Evolutionary conservation across 345 rosid genomes (phyloP).

Genomic region (Salix dunnii): DNA sequence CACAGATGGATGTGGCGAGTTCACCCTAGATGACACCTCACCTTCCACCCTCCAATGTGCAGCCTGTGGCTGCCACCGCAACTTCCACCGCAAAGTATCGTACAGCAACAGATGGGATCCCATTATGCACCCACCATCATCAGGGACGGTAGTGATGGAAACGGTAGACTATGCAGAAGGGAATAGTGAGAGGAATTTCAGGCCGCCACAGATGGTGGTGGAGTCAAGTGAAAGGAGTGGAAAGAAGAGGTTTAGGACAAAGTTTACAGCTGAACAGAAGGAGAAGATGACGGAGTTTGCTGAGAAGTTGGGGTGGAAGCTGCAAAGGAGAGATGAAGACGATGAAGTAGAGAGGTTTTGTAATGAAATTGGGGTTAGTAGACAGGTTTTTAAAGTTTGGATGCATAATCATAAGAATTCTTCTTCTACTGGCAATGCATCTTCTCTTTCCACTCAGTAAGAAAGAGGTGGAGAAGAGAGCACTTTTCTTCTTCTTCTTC

Average conservation of each 20-base stretch:
- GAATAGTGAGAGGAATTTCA: neutral
- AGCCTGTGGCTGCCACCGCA: slow-evolving; percentile 96
- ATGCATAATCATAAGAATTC: slow-evolving; percentile 69
- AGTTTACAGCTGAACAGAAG: slow-evolving; percentile 63
- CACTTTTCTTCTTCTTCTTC: neutral
- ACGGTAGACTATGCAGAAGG: slow-evolving; percentile 21
- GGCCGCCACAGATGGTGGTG: slow-evolving; percentile 2
- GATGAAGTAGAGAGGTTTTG: slow-evolving; percentile 61
- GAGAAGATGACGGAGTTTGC: slow-evolving; percentile 59
- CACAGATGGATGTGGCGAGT: slow-evolving; percentile 85
- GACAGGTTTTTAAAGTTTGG: slow-evolving; percentile 70
- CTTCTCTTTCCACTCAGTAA: slow-evolving; percentile 49
- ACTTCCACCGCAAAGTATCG: slow-evolving; percentile 70
- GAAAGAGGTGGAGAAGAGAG: neutral
- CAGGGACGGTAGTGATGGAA: slow-evolving; percentile 18
- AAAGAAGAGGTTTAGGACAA: slow-evolving; percentile 53
- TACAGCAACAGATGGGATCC: slow-evolving; percentile 18
- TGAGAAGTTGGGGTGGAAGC: slow-evolving; percentile 58
- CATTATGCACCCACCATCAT: neutral
- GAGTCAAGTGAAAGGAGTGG: slow-evolving; percentile 8
- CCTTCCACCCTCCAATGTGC: slow-evolving; percentile 54
- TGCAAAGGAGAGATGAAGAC: slow-evolving; percentile 50
- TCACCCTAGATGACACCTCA: slow-evolving; percentile 36
- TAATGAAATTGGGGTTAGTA: slow-evolving; percentile 44
- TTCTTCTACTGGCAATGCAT: slow-evolving; percentile 46